Evolutionary conservation across 2,329 filamentous ascomycete species (phyloP).

Genomic region (Aureobasidium sp.): DNA sequence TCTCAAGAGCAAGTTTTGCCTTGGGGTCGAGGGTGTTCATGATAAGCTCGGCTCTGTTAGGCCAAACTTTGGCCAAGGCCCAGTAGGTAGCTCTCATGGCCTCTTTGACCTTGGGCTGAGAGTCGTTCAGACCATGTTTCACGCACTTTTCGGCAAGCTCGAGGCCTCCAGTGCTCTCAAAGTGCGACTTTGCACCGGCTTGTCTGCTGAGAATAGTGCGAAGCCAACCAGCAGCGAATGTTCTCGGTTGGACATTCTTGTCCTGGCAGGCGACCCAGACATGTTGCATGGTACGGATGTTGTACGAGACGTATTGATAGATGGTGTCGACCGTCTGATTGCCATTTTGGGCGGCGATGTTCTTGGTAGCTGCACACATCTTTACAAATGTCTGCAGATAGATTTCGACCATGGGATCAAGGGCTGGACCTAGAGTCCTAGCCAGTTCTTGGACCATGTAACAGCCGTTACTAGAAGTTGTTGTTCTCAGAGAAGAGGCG

Average conservation of each 20-base stretch:
- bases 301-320: slow-evolving; percentile 73
- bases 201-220: slow-evolving; percentile 75
- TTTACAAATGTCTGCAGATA: slow-evolving; percentile 86
- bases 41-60: slow-evolving; percentile 71
- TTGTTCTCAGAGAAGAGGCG: slow-evolving; percentile 76
- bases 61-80: slow-evolving; percentile 73
- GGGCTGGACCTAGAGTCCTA: slow-evolving; percentile 63
- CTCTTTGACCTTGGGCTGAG: slow-evolving; percentile 85
- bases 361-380: slow-evolving; percentile 82
- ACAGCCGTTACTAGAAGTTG: slow-evolving; percentile 80
- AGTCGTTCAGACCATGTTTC: slow-evolving; percentile 79
- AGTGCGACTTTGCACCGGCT: slow-evolving; percentile 65
- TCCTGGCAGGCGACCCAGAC: slow-evolving; percentile 76
- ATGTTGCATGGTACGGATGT: slow-evolving; percentile 74
- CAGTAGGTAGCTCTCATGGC: slow-evolving; percentile 81
- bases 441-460: slow-evolving; percentile 79
- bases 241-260: slow-evolving; percentile 84
- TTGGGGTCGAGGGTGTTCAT: slow-evolving; percentile 71
- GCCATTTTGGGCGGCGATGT: slow-evolving; percentile 79
- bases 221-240: slow-evolving; percentile 74
- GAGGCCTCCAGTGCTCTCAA: slow-evolving; percentile 78
- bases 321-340: slow-evolving; percentile 76
- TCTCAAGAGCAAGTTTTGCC: slow-evolving; percentile 72
- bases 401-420: slow-evolving; percentile 86
- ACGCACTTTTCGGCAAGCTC: slow-evolving; percentile 82